Base-by-base conservation (phyloP, 2,329 filamentous ascomycete genomes). In the Dactylonectria estremocensis region DNA sequence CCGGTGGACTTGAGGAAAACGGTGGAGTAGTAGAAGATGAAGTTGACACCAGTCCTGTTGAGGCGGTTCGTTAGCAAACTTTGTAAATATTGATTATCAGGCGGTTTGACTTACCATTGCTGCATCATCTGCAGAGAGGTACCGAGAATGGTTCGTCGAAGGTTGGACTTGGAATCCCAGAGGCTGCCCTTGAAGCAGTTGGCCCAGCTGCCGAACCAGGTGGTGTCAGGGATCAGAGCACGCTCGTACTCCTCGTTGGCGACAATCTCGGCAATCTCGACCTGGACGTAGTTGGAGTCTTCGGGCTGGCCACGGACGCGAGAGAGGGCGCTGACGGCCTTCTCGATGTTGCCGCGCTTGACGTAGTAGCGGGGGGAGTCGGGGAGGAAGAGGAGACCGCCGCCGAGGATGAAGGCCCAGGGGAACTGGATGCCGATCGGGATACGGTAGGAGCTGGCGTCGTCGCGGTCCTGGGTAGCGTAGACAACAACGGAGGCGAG, bases 181-280 rank as follows among this genome's bases (percentile, higher is more conserved):
- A 94, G 85, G 73, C 90, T 88, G 72, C 93, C 89, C 69, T 78
- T 88, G 82, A 93, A 90, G 86, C 89, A 91, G 78, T 87, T 88
- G 73, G 84, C 81, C 94, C 94, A 97, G 77, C 86, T 88, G 74
- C 84, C 84, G 79, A 91, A 84, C 86, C 91, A 94, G 75, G 88
- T 87, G 72, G 85, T 85, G 72, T 86, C 81, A 70, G 92, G 92
- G 66, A 93, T 91, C 66, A 92, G 83, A 56, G 88, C 84, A 74
- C 91, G 86, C 86, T 97, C 95, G 79, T 95, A 95, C 83, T 93
- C 93, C 82, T 95, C 89, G 86, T 97, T 97, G 85, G 94, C 94
- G 67, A 96, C 87, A 72, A 97, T 94, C 84, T 97, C 94, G 49
- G 92, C 89, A 52, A 97, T 87, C 83, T 97, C 94, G 69, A 89